Base-by-base conservation (phyloP, 1,284 basidiomycete genomes). In the Gomphus sp. region DNA sequence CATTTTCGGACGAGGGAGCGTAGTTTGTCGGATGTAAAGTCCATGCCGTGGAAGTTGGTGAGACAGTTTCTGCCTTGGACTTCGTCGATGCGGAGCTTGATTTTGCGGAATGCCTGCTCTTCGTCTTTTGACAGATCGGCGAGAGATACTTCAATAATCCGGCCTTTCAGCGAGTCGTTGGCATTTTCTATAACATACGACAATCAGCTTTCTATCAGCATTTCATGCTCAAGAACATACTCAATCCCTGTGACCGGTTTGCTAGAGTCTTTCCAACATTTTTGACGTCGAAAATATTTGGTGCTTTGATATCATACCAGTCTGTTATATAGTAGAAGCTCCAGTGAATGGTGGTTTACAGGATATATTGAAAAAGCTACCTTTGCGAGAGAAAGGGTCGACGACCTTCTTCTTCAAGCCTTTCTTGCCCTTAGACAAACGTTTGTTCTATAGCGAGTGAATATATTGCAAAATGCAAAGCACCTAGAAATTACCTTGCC, bases 11-110 rank as follows among this genome's bases (percentile, higher is more conserved):
- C 97, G 70, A 99, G 93, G 61, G 97, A 99, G 65, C 97, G 94
- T 67, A 99, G 88, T 80, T 99, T 99, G 88, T 99, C 97, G 65
- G 94, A 97, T 65, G 97, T 99, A 81, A 99, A 98, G 81, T 97
- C 93, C 97, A 99, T 99, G 73, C 96, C 97, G 80, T 96, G 91
- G 90, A 99, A 99, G 79, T 96, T 98, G 75, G 97, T 98, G 61
- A 99, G 84, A 82, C 95, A 98, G 84, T 92, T 96, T 82, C 95
- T 97, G 80, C 96, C 97, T 80, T 98, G 89, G 66, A 99, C 84
- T 71, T 98, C 96, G 73, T 99, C 96, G 69, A 99, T 83, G 69
- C 93, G 90, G 73, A 99, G 86, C 80, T 94, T 93, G 78, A 99
- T 96, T 85, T 99, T 99, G 74, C 97, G 90, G 93, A 96, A 99